A percentile compares a stretch with the other conserved stretches of the same genome.
Evolutionary conservation across 163 green algal species (phyloP).

Genomic region (Chlorella variabilis): DNA sequence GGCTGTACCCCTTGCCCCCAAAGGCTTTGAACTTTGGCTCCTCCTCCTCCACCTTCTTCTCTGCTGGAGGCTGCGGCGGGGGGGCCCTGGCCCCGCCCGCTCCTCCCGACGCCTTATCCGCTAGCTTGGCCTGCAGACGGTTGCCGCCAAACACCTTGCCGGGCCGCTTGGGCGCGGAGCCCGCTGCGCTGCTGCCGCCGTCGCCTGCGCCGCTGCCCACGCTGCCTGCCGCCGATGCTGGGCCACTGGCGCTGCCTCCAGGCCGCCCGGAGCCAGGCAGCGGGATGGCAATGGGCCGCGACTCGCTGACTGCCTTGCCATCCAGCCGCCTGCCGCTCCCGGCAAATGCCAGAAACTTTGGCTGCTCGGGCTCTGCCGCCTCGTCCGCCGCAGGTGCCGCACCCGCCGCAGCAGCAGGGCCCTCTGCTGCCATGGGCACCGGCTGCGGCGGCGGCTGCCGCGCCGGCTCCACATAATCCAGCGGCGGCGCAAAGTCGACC

Average conservation of each 20-base stretch:
- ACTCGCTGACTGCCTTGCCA: constrained; percentile 64
- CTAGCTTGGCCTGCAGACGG: constrained; percentile 69
- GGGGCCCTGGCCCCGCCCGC: not conserved
- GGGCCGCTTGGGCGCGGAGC: constrained; percentile 31
- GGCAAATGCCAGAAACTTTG: constrained; percentile 79
- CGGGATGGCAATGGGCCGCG: constrained; percentile 34
- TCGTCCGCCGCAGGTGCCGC: constrained; percentile 12
- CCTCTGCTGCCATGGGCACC: not conserved
- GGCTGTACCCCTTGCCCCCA: constrained; percentile 16
- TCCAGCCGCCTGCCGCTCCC: constrained; percentile 80
- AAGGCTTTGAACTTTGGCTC: constrained; percentile 25
- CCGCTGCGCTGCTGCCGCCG: not conserved
- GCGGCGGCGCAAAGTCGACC: constrained; percentile 96
- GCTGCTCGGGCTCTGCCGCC: constrained; percentile 41
- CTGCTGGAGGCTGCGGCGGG: not conserved
- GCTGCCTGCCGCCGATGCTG: not conserved
- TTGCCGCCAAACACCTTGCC: constrained; percentile 71
- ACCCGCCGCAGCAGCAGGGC: not conserved
- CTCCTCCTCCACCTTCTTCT: constrained; percentile 20
- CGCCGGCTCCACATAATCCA: constrained; percentile 95
- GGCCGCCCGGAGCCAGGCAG: not conserved
- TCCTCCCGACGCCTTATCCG: constrained; percentile 4
- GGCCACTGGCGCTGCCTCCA: not conserved
- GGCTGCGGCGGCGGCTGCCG: constrained; percentile 14
- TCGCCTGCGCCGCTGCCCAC: constrained; percentile 38